Conservation (phyloP, 176 grass and related monocot genomes). For the Luzula sylvatica region DNA sequence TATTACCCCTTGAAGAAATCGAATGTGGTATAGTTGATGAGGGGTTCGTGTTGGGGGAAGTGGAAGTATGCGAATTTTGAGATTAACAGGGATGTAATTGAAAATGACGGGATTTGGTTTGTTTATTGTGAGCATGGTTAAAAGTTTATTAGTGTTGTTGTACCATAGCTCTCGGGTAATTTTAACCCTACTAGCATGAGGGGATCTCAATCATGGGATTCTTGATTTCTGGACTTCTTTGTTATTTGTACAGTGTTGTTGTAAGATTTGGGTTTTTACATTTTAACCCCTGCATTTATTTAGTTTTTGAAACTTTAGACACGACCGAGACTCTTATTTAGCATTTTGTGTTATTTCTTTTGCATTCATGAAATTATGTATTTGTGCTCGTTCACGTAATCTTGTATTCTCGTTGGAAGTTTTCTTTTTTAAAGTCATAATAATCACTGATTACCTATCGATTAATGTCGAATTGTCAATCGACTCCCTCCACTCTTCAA, state of each 20-base stretch:
- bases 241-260: constrained; percentile 24
- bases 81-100: constrained; percentile 19
- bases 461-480: too few relatives aligned
- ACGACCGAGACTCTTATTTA: not conserved
- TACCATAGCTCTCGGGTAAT: constrained; percentile 15
- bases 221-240: constrained; percentile 21
- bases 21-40: too few relatives aligned
- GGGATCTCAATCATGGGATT: not conserved
- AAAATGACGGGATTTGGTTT: not conserved
- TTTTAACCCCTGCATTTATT: constrained; percentile 11
- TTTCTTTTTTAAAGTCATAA: not conserved
- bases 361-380: constrained; percentile 7
- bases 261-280: constrained; percentile 5
- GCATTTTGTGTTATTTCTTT: constrained; percentile 16
- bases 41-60: too few relatives aligned
- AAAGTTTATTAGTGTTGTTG: constrained; percentile 19
- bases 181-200: constrained; percentile 11
- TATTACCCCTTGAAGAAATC: not conserved
- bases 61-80: constrained; percentile 16
- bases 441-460: too few relatives aligned
- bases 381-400: not conserved
- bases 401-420: not conserved
- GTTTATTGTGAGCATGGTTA: constrained; percentile 18
- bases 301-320: constrained; percentile 4
- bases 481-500: too few relatives aligned